Percentiles rank a stretch among this genome's conserved stretches.
Evolutionary conservation across 306 rosid genomes (phyloP).

Genomic region (Rosa chinensis): DNA sequence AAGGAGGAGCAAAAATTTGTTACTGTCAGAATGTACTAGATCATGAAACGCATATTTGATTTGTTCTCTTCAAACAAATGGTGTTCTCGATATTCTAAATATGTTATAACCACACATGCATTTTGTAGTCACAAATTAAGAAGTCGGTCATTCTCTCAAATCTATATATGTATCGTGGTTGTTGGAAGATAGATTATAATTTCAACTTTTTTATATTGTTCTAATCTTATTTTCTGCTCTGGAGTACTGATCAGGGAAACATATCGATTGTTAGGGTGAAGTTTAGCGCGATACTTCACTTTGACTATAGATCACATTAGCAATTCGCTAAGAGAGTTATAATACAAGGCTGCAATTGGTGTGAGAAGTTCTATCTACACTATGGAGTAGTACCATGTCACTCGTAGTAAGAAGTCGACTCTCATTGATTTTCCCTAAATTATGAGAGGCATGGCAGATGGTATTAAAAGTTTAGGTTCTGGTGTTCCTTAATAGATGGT

Average conservation of each 20-base stretch:
- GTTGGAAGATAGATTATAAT: too few relatives aligned
- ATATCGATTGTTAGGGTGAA: too few relatives aligned
- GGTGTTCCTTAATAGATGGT: constrained; percentile 15
- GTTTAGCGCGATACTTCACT: not conserved
- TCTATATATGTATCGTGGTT: too few relatives aligned
- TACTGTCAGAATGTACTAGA: too few relatives aligned
- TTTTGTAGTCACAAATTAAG: too few relatives aligned
- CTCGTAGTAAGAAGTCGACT: not conserved
- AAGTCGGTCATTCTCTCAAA: too few relatives aligned
- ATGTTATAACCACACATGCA: too few relatives aligned
- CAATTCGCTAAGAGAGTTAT: not conserved
- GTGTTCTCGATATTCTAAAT: too few relatives aligned
- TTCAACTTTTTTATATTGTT: not conserved
- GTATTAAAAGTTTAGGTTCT: not conserved
- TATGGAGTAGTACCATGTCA: not conserved
- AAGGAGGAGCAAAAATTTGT: too few relatives aligned
- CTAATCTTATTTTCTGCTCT: not conserved
- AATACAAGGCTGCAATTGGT: not conserved
- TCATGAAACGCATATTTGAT: too few relatives aligned
- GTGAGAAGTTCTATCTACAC: not conserved
- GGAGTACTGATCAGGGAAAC: too few relatives aligned
- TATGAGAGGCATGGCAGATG: not conserved
- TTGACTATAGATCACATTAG: not conserved
- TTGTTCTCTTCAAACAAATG: too few relatives aligned
- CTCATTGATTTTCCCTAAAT: not conserved